Evolutionary conservation across 1,139 yeast species (phyloP), one percentile per base, ranked within the genome.

Genomic region (Saccharomyces hybrid): DNA sequence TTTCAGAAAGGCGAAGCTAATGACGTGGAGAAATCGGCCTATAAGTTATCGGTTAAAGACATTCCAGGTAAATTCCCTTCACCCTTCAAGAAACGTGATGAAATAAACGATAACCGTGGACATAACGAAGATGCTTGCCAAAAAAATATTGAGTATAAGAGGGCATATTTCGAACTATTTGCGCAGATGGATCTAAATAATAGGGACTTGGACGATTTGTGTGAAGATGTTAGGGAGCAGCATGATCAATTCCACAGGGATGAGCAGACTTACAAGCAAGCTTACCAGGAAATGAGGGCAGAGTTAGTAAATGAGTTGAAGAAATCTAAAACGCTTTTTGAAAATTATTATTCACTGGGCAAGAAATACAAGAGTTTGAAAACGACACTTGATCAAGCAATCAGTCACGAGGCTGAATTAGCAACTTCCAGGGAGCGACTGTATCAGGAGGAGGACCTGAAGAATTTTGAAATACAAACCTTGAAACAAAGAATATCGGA

Each of bases 301-400:
- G 74, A 72, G 50, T 60, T 71, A 34, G 63, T 67, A 4, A 55
- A 58, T 8, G 74, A 71, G 52, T 58, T 71, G 54, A 64, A 63
- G 53, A 70, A 69, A 47, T 63, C 70, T 5, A 69, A 71, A 51
- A 60, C 61, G 50, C 54, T 70, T 3, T 71, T 67, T 54, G 74
- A 72, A 51, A 68, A 71, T 14, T 79, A 77, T 60, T 73, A 75
- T 58, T 67, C 70, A 53, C 69, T 79, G 31, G 73, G 75, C 31
- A 62, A 71, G 49, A 77, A 76, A 60, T 78, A 79, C 61, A 70
- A 74, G 46, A 69, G 69, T 14, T 62, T 77, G 56, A 76, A 75
- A 50, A 47, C 27, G 14, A 47, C 48, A 6, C 26, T 47, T 26
- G 52, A 50, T 27, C 50, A 46, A 29, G 11, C 52, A 9, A 11